A percentile compares a stretch with the other conserved stretches of the same genome.
Evolutionary conservation across 768 basidiomycete species (phyloP).

Genomic region (Cyclocybe cylindracea): DNA sequence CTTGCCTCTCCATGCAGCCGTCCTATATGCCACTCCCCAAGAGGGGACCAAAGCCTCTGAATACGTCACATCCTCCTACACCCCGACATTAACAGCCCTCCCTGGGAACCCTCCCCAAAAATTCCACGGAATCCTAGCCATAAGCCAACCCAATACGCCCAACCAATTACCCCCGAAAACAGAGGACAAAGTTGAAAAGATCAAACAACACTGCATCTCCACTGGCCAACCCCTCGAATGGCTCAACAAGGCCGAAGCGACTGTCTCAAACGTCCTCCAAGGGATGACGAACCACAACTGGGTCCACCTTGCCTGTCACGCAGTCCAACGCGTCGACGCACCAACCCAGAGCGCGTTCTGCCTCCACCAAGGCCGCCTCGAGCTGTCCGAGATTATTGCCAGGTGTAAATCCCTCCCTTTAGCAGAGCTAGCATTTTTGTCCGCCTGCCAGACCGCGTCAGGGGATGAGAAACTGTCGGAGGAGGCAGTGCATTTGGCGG

Average conservation of each 20-base stretch:
- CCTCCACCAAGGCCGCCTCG: conserved; percentile 4
- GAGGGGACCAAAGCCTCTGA: not conserved
- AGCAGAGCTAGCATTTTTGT: conserved; percentile 36
- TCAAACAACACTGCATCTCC: not conserved
- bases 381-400: conserved; percentile 15
- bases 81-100: conserved; percentile 7
- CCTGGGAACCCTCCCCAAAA: not conserved
- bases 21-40: not conserved
- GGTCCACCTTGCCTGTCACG: conserved; percentile 2
- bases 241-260: conserved; percentile 4
- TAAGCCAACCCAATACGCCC: not conserved
- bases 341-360: not conserved
- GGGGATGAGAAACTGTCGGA: conserved; percentile 22
- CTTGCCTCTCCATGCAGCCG: conserved; percentile 19
- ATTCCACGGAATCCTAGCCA: not conserved
- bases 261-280: conserved; percentile 6
- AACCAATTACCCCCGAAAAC: not conserved
- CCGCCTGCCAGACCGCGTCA: conserved; percentile 39
- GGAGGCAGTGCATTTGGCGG: conserved; percentile 33
- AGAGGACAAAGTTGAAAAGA: not conserved
- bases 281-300: not conserved
- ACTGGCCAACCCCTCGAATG: not conserved
- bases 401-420: conserved; percentile 7
- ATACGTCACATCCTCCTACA: conserved; percentile 15
- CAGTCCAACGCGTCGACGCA: not conserved